Evolutionary conservation across 768 basidiomycete species (phyloP).

Genomic region (Leccinum boreale): DNA sequence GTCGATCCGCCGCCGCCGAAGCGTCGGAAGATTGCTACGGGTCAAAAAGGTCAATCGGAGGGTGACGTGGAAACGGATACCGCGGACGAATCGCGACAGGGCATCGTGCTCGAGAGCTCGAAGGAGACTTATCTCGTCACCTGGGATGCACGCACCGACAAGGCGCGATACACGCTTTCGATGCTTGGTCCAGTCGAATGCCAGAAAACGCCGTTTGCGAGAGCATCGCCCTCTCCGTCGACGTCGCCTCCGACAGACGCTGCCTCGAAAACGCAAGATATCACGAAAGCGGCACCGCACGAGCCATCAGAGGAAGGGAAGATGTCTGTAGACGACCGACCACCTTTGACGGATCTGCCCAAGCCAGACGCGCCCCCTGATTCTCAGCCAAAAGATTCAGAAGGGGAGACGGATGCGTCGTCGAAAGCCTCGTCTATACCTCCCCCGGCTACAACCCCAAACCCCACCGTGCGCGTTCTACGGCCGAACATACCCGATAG

Average conservation of each 20-base stretch:
- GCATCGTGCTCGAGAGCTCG: constrained; percentile 26
- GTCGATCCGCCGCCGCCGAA: constrained; percentile 19
- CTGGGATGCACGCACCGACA: constrained; percentile 4
- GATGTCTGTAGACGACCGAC: neutral
- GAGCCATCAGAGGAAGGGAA: neutral
- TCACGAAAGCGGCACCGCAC: neutral
- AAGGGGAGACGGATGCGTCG: neutral
- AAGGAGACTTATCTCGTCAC: constrained; percentile 24
- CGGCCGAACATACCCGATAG: constrained; percentile 17
- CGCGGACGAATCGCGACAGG: constrained; percentile 7
- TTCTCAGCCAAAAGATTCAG: neutral
- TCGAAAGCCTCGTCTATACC: neutral
- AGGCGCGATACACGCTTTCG: constrained; percentile 18
- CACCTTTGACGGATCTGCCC: constrained; percentile 2
- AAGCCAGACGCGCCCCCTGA: neutral
- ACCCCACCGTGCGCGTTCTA: constrained; percentile 8
- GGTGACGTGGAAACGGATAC: constrained; percentile 10
- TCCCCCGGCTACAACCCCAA: neutral
- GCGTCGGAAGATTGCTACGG: constrained; percentile 25
- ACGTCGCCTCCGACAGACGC: neutral
- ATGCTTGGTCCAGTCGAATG: constrained; percentile 7
- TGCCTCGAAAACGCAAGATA: constrained; percentile 7
- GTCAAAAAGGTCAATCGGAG: constrained; percentile 4
- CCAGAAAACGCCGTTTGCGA: neutral
- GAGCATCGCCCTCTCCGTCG: neutral